A percentile compares a stretch with the other conserved stretches of the same genome.
Evolutionary conservation across 352 stramenopile genomes (phyloP).

Genomic region (Phytophthora pinifolia): DNA sequence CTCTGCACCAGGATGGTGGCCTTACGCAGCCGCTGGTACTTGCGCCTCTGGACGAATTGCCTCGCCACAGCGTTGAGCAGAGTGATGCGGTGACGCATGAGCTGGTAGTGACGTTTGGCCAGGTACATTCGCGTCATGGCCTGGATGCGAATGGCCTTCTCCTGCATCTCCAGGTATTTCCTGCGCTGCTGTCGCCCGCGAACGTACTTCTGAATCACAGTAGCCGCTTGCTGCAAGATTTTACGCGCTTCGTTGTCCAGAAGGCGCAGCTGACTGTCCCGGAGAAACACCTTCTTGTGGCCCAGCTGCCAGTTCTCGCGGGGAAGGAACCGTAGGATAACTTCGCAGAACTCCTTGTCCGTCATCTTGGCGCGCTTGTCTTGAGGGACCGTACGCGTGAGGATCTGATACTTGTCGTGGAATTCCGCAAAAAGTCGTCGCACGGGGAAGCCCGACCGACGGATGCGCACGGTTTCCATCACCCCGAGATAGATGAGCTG

Average conservation of each 20-base stretch:
- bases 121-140: constrained; percentile 69
- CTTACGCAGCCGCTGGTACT: constrained; percentile 68
- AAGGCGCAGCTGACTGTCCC: constrained; percentile 79
- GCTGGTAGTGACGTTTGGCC: constrained; percentile 50
- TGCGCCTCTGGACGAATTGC: constrained; percentile 73
- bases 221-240: constrained; percentile 81
- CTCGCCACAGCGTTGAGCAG: constrained; percentile 66
- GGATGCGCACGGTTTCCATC: constrained; percentile 91
- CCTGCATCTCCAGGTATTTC: constrained; percentile 59
- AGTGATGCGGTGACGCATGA: constrained; percentile 62
- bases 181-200: constrained; percentile 66
- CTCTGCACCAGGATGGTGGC: constrained; percentile 74
- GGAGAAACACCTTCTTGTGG: constrained; percentile 89
- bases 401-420: constrained; percentile 85
- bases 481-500: constrained; percentile 90
- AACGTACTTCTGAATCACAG: constrained; percentile 74
- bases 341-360: constrained; percentile 81
- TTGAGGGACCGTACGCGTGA: constrained; percentile 70
- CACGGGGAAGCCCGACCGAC: constrained; percentile 85
- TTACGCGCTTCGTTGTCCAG: constrained; percentile 87
- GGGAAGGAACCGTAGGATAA: constrained; percentile 78
- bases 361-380: constrained; percentile 53
- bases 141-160: constrained; percentile 70
- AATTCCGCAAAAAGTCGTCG: constrained; percentile 87
- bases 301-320: constrained; percentile 88